Conservation (phyloP, 2,329 filamentous ascomycete species). For the Calonectria ilicicola region DNA sequence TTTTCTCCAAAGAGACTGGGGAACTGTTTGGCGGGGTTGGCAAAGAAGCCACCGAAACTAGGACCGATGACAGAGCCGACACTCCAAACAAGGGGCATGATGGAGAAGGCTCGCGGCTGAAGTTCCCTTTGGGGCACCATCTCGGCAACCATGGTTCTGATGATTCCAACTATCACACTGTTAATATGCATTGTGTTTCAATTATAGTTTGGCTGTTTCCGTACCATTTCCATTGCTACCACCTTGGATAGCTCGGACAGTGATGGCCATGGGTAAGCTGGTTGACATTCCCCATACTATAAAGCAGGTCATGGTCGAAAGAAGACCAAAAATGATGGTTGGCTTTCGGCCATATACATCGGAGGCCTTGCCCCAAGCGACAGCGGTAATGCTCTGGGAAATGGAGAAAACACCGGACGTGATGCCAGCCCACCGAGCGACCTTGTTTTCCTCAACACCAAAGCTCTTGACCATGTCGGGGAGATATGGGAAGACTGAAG, state of each 20-base stretch:
- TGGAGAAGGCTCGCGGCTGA: conserved; percentile 88
- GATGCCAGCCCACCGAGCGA: conserved; percentile 85
- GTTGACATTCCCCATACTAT: conserved; percentile 87
- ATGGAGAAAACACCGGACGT: conserved; percentile 80
- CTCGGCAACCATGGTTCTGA: conserved; percentile 92
- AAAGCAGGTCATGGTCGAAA: conserved; percentile 84
- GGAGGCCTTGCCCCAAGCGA: conserved; percentile 81
- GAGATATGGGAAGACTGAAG: conserved; percentile 77
- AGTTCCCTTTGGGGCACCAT: conserved; percentile 89
- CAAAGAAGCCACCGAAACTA: conserved; percentile 87
- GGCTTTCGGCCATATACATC: conserved; percentile 87
- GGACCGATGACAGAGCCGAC: conserved; percentile 90
- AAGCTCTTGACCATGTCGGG: conserved; percentile 89
- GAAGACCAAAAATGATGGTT: conserved; percentile 78
- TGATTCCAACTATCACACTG: conserved; percentile 79
- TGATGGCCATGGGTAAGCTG: conserved; percentile 82
- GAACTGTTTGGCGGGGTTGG: conserved; percentile 81
- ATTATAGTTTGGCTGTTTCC: conserved; percentile 29
- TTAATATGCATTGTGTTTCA: conserved; percentile 8
- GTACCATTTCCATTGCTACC: conserved; percentile 86
- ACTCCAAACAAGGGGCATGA: conserved; percentile 94
- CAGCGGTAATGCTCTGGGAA: conserved; percentile 77
- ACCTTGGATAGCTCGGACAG: conserved; percentile 82
- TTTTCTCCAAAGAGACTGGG: conserved; percentile 76
- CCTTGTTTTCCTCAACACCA: conserved; percentile 75